phyloP scores from a whole-genome alignment of 495 filamentous ascomycete species.

The Xylaria castorea region DNA sequence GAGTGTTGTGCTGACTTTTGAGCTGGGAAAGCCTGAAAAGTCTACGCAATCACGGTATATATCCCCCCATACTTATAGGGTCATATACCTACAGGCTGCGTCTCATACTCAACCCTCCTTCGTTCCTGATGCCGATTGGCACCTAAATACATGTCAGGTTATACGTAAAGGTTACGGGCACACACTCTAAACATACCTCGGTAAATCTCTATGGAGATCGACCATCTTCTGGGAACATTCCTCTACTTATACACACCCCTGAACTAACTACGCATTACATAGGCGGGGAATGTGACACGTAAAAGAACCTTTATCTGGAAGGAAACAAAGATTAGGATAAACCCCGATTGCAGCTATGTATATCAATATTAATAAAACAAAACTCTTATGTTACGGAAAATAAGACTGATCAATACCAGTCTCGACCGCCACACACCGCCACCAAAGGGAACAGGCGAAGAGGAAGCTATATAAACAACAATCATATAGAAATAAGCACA shows the following conservation, averaged over 20 bases:
- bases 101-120: neutral
- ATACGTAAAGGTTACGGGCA: neutral
- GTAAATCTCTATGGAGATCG: neutral
- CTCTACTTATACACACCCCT: no score
- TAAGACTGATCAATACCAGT: no score
- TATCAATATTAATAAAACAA: no score
- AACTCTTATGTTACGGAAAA: neutral
- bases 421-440: no score
- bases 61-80: neutral
- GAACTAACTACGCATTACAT: neutral
- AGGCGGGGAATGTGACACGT: neutral
- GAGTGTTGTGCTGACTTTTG: no score
- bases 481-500: neutral
- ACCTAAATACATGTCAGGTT: neutral
- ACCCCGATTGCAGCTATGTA: no score
- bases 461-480: neutral
- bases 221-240: neutral
- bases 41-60: neutral
- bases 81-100: neutral
- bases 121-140: neutral
- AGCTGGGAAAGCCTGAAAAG: neutral
- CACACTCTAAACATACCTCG: neutral
- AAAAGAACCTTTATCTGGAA: no score
- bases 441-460: neutral
- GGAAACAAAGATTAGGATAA: no score